Conservation (phyloP, 768 basidiomycete species). For the Neoboletus brunneissimus region DNA sequence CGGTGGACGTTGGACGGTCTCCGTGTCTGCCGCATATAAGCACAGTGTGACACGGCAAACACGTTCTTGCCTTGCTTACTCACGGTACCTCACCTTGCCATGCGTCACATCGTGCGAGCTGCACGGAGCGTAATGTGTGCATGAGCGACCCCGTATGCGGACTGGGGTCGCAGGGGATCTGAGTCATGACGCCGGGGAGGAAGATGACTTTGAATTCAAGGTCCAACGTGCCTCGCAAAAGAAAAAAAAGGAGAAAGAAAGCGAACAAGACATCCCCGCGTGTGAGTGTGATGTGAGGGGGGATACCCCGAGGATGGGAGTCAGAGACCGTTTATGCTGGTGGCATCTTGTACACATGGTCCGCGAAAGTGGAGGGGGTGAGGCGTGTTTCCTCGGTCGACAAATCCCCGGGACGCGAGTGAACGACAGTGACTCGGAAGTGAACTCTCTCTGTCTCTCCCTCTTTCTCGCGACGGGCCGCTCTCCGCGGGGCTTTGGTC, state of each 20-base stretch:
- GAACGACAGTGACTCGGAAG: too few relatives aligned
- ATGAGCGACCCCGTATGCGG: neutral
- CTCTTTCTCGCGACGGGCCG: neutral
- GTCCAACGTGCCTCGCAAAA: neutral
- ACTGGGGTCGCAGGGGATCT: too few relatives aligned
- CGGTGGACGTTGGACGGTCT: neutral
- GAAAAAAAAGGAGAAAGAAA: neutral
- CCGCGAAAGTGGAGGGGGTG: too few relatives aligned
- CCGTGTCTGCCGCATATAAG: neutral
- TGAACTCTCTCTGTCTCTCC: too few relatives aligned
- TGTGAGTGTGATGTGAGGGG: slow-evolving; percentile 3
- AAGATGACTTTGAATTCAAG: neutral
- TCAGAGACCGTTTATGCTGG: too few relatives aligned
- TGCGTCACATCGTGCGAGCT: neutral
- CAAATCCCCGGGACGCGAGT: too few relatives aligned
- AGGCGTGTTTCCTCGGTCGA: too few relatives aligned
- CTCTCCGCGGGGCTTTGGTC: neutral
- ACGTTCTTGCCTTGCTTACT: neutral
- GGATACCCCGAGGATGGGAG: neutral
- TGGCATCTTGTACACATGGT: too few relatives aligned
- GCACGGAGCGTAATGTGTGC: neutral
- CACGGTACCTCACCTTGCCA: neutral
- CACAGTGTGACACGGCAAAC: neutral
- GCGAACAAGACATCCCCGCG: neutral
- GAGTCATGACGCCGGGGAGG: too few relatives aligned